Evolutionary conservation across 1,139 yeast species (phyloP).

Genomic region (Magnusiomyces tetraspermus): DNA sequence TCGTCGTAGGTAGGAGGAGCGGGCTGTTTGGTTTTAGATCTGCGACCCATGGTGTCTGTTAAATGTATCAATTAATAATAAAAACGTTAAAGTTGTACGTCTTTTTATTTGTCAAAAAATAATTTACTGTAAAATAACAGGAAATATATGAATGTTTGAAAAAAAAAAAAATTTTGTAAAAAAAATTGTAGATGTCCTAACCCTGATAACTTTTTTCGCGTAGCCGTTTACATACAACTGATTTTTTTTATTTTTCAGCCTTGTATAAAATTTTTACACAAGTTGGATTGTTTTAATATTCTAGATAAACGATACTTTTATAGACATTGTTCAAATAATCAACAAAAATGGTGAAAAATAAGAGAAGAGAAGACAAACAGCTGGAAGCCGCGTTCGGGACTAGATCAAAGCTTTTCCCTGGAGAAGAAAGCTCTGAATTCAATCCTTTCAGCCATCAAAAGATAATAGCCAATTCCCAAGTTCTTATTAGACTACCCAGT

Average conservation of each 20-base stretch:
- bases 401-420: not conserved
- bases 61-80: no score
- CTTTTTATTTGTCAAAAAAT: no score
- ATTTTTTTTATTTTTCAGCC: conserved; percentile 3
- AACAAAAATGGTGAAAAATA: not conserved
- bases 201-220: not conserved
- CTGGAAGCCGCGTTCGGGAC: not conserved
- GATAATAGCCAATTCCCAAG: conserved; percentile 46
- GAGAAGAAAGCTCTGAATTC: conserved; percentile 3
- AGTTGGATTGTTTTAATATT: not conserved
- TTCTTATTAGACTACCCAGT: conserved; percentile 69
- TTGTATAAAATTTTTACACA: not conserved
- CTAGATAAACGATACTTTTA: not conserved
- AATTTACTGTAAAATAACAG: no score
- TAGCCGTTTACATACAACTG: not conserved
- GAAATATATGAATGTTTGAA: no score
- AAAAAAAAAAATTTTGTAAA: not conserved
- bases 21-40: conserved; percentile 83
- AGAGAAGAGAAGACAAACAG: not conserved
- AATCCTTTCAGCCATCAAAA: conserved; percentile 10
- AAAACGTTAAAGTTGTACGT: no score
- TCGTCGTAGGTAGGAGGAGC: conserved; percentile 84
- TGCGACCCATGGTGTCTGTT: conserved; percentile 79
- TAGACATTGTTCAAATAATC: not conserved
- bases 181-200: not conserved